Evolutionary conservation across 768 basidiomycete genomes (phyloP).

Genomic region (Lentinus brumalis): DNA sequence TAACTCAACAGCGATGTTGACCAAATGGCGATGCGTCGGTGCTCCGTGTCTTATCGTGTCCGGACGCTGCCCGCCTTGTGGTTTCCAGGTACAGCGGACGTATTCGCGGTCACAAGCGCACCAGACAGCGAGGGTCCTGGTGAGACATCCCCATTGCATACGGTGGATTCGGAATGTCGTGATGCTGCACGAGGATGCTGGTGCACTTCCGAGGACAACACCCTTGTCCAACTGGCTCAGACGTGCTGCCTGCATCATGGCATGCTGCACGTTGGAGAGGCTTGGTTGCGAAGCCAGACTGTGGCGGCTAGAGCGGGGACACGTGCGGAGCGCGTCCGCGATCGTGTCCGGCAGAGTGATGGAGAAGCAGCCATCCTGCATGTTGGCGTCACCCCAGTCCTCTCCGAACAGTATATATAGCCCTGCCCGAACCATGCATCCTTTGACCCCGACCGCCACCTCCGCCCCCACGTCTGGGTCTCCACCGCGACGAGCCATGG

Average conservation of each 20-base stretch:
- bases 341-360: no score
- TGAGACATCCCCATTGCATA: neutral
- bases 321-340: no score
- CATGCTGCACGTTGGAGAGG: no score
- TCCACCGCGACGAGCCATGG: constrained; percentile 19
- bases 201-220: no score
- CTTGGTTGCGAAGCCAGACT: no score
- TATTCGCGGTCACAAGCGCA: constrained; percentile 11
- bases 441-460: neutral
- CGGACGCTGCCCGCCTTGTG: constrained; percentile 8
- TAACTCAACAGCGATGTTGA: neutral
- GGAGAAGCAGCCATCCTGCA: no score
- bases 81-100: constrained; percentile 16
- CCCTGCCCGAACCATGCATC: neutral
- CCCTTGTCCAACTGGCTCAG: no score
- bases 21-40: neutral
- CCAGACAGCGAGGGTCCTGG: neutral
- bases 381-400: no score
- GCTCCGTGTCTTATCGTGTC: constrained; percentile 7
- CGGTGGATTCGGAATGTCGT: neutral
- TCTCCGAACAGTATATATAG: neutral
- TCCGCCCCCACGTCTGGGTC: neutral
- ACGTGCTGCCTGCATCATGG: no score
- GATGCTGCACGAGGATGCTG: neutral
- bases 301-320: no score